Percentiles rank a stretch among this genome's conserved stretches.
These are phyloP conservation scores for Hypoxylon crocopeplum DNA, from an alignment of 495 filamentous ascomycete species.

Conservation along the genomic window DNA sequence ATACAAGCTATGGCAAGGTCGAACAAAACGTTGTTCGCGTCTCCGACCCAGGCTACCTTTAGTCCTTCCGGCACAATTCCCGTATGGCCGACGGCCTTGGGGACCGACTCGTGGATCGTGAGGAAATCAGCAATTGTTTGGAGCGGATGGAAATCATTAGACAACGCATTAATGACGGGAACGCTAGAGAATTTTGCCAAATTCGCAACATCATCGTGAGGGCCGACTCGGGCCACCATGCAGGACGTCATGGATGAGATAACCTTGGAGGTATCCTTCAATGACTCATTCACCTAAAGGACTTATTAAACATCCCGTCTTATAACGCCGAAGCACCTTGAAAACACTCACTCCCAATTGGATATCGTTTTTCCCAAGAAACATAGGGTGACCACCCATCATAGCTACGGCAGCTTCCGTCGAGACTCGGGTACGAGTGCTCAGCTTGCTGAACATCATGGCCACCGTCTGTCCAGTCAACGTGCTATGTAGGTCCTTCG, in stretches of 20 bases:
- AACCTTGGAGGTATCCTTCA: constrained; percentile 86
- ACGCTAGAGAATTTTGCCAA: constrained; percentile 82
- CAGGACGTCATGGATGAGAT: constrained; percentile 91
- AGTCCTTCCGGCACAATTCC: constrained; percentile 76
- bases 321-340: not conserved
- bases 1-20: constrained; percentile 85
- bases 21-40: constrained; percentile 96
- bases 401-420: constrained; percentile 84
- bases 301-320: constrained; percentile 8
- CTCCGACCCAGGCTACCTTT: constrained; percentile 94
- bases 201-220: constrained; percentile 79
- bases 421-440: constrained; percentile 89
- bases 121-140: constrained; percentile 93
- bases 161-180: constrained; percentile 94
- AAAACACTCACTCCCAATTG: constrained; percentile 76
- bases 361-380: constrained; percentile 92
- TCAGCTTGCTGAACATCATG: constrained; percentile 95
- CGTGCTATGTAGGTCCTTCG: constrained; percentile 56
- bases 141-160: constrained; percentile 86
- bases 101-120: constrained; percentile 82
- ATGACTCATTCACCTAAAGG: constrained; percentile 79
- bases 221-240: constrained; percentile 87
- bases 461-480: constrained; percentile 80
- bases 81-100: constrained; percentile 41
- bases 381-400: constrained; percentile 94